phyloP scores from a whole-genome alignment of 208 protist species.

The Wallacemonas sp. region DNA sequence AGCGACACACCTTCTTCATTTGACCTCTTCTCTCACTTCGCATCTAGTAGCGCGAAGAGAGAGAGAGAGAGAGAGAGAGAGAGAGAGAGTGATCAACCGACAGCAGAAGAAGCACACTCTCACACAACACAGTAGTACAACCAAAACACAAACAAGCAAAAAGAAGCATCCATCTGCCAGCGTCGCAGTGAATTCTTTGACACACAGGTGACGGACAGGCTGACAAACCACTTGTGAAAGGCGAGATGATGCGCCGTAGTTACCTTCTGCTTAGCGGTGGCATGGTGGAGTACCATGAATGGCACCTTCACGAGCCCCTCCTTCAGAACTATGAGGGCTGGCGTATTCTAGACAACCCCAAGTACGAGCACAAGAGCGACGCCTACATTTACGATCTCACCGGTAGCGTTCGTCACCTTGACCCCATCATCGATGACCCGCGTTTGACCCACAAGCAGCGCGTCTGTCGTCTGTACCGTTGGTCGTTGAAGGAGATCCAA shows the following conservation, averaged over 20 bases:
- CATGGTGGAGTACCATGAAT: conserved; percentile 92
- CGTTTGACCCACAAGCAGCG: conserved; percentile 92
- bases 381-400: conserved; percentile 82
- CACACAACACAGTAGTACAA: too few species aligned
- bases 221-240: not conserved
- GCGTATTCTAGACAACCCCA: conserved; percentile 90
- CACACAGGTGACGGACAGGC: not conserved
- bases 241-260: conserved; percentile 80
- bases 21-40: not conserved
- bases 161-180: too few species aligned
- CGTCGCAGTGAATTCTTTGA: too few species aligned
- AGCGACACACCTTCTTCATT: not conserved
- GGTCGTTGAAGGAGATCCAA: conserved; percentile 85
- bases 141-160: not conserved
- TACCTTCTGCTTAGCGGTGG: conserved; percentile 64
- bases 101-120: too few species aligned
- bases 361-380: conserved; percentile 76
- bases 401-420: conserved; percentile 82
- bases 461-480: conserved; percentile 89
- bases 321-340: conserved; percentile 93
- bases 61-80: not conserved
- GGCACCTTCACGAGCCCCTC: conserved; percentile 88
- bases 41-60: not conserved
- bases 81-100: not conserved
- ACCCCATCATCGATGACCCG: conserved; percentile 92